Base-by-base conservation (phyloP, 139 green algal genomes). In the Chlamydomonas incerta region DNA sequence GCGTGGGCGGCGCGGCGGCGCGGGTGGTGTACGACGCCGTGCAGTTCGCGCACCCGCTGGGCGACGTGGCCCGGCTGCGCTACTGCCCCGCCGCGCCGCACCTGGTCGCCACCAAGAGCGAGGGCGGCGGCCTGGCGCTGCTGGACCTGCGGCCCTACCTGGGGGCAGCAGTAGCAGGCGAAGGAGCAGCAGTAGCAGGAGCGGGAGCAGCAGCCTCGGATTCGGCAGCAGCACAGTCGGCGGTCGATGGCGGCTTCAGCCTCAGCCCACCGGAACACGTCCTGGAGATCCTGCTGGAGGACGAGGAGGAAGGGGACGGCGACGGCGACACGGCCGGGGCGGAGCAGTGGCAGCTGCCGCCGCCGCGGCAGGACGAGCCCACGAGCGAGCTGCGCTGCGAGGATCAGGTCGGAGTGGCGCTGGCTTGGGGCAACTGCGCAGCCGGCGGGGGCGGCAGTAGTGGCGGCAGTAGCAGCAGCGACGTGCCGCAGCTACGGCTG, bases 11-110 rank as follows among this genome's bases (percentile, higher is more conserved):
- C 41, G 5, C 5, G 6, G 41, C 41, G 6, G 41, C 41, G 41
- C 41, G 6, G 41, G 6, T 50, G 41, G 8, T 50, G 41, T 50
- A 50, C 41, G 41, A 50, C 41, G 41, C 41, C 55, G 20, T 62
- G 11, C 20, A 23, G 11, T 62, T 62, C 55, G 55, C 11, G 17
- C 18, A 62, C 55, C 8, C 21, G 55, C 55, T 62, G 41, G 77
- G 77, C n/a, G 77, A 84, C 21, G 23, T 84, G 8, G 77, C 75
- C 77, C 77, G 77, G 10, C 8, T 84, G 21, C 31, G 77, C 2
- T 84, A 74, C 63, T 84, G 77, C 47, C 77, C 65, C 1, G 28
- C 10, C 24, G 5, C 14, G 63, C 77, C 77, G 13, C 23, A 26
- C 17, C 58, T 84, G 46, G n/a, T 84, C 11, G 77, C 65, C 0